Conservation (phyloP, 805 yeast species). For the Saccharomyces jurei region DNA sequence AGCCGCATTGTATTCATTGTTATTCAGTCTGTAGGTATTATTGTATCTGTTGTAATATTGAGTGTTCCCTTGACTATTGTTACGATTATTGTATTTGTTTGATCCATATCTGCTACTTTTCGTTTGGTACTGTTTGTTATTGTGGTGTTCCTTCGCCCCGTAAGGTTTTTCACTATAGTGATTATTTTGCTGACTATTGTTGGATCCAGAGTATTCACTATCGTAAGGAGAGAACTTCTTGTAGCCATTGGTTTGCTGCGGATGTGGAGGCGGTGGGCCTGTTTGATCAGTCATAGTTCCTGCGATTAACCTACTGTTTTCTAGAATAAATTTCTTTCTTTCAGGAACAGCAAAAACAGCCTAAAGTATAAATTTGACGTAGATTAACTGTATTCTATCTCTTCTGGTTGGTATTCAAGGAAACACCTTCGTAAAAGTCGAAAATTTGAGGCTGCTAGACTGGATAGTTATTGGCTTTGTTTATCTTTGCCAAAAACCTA, state of each 20-base stretch:
- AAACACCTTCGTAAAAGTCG: neutral
- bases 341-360: neutral
- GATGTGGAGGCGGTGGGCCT: neutral
- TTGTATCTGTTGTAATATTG: constrained; percentile 6
- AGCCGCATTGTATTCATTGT: constrained; percentile 2
- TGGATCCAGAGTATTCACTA: neutral
- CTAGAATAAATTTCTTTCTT: neutral
- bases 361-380: neutral
- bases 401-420: neutral
- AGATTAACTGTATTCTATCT: neutral
- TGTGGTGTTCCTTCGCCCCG: neutral
- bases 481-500: neutral
- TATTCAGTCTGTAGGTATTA: constrained; percentile 3
- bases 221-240: neutral
- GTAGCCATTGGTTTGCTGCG: neutral
- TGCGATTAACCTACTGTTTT: neutral
- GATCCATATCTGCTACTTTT: constrained; percentile 10
- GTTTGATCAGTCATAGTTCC: neutral
- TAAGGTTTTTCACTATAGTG: neutral
- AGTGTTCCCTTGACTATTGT: constrained; percentile 2
- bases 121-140: constrained; percentile 4
- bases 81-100: constrained; percentile 8
- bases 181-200: neutral
- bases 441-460: neutral
- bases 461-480: neutral